Conservation (phyloP, 139 green algal species). For the Protoeuglena noctilucae region DNA sequence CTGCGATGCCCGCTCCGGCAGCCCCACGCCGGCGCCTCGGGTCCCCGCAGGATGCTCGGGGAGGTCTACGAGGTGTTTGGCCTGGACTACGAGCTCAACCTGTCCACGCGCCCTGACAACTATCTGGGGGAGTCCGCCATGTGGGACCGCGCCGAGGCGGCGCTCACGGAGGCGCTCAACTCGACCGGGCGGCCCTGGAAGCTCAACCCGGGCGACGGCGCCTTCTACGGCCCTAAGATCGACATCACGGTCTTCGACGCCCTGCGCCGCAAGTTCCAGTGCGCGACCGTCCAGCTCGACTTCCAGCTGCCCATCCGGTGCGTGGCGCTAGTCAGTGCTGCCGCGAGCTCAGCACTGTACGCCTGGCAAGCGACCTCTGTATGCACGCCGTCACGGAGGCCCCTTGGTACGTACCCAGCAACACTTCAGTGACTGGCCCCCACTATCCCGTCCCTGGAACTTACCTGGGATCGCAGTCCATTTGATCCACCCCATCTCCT, state of each 20-base stretch:
- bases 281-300: conserved; percentile 89
- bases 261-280: conserved; percentile 79
- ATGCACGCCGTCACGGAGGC: too few relatives aligned
- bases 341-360: too few relatives aligned
- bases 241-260: conserved; percentile 90
- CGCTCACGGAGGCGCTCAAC: conserved; percentile 72
- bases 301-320: conserved; percentile 96
- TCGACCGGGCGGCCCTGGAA: conserved; percentile 44
- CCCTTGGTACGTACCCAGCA: too few relatives aligned
- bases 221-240: conserved; percentile 96
- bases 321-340: too few relatives aligned
- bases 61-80: conserved; percentile 89
- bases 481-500: neutral
- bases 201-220: conserved; percentile 82
- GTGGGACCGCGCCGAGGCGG: conserved; percentile 81
- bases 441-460: too few relatives aligned
- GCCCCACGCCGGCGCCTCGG: too few relatives aligned
- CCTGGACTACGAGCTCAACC: conserved; percentile 77
- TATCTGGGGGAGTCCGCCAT: conserved; percentile 75
- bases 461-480: too few relatives aligned
- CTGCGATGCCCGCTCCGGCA: too few relatives aligned
- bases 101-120: conserved; percentile 78
- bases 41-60: conserved; percentile 75
- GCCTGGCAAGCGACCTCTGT: too few relatives aligned
- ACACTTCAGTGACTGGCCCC: too few relatives aligned